Conservation (phyloP, 106 monocot species). For the Allium fistulosum region DNA sequence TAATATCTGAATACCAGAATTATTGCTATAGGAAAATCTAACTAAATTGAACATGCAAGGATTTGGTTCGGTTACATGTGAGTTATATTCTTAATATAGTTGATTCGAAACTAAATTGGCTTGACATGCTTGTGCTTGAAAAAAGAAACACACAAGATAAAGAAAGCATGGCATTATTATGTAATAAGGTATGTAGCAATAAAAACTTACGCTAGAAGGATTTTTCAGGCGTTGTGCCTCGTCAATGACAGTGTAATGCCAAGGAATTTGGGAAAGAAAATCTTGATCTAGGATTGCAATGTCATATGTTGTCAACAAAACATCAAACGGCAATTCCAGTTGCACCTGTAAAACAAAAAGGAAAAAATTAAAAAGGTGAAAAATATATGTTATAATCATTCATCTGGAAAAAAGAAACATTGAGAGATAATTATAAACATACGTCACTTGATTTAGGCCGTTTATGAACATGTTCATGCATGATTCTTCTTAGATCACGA, state of each 20-base stretch:
- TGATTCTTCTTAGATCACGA: constrained; percentile 33
- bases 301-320: constrained; percentile 89
- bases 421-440: constrained; percentile 4
- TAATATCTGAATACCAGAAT: no score
- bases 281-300: constrained; percentile 73
- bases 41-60: no score
- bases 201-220: constrained; percentile 67
- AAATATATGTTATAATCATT: not conserved
- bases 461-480: constrained; percentile 49
- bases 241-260: constrained; percentile 84
- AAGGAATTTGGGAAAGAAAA: constrained; percentile 96
- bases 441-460: constrained; percentile 28
- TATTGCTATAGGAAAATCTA: no score
- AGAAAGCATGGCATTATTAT: no score
- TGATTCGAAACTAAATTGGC: no score
- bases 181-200: no score
- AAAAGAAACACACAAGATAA: no score
- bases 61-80: no score
- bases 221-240: constrained; percentile 98
- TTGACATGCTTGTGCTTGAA: no score
- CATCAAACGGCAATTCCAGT: constrained; percentile 63
- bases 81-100: no score
- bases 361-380: not conserved
- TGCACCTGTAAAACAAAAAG: constrained; percentile 15
- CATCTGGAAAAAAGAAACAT: constrained; percentile 1